phyloP scores from a whole-genome alignment of 441 rosid genomes.

The Populus tomentosa region DNA sequence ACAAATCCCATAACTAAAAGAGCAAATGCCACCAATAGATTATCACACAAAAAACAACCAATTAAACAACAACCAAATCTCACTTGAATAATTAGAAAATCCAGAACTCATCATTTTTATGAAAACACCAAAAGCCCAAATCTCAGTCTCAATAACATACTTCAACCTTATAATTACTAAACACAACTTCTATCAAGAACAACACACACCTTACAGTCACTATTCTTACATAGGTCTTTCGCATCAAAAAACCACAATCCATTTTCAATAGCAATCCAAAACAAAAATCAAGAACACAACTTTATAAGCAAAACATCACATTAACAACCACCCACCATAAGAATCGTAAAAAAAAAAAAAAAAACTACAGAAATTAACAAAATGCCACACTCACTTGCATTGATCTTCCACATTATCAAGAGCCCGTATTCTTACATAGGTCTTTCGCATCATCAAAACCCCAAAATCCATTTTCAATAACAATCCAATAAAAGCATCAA shows the following conservation, averaged over 20 bases:
- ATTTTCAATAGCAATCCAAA: neutral
- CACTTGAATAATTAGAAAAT: neutral
- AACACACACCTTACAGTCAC: neutral
- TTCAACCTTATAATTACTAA: neutral
- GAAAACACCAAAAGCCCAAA: neutral
- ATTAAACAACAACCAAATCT: neutral
- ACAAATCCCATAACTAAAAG: neutral
- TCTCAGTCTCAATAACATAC: neutral
- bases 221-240: neutral
- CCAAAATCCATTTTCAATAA: neutral
- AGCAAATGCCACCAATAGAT: neutral
- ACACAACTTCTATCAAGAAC: neutral
- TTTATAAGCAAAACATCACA: neutral
- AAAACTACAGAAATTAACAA: neutral
- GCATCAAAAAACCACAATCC: neutral
- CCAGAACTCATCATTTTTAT: neutral
- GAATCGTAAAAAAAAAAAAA: neutral
- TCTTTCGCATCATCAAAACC: neutral
- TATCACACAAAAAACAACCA: neutral
- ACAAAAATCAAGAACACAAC: neutral
- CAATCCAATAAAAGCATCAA: neutral
- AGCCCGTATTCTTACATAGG: neutral
- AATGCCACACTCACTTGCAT: neutral
- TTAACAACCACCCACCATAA: neutral
- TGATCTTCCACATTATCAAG: neutral